Evolutionary conservation across 2,329 filamentous ascomycete species (phyloP).

Genomic region (Biscogniauxia sp.): DNA sequence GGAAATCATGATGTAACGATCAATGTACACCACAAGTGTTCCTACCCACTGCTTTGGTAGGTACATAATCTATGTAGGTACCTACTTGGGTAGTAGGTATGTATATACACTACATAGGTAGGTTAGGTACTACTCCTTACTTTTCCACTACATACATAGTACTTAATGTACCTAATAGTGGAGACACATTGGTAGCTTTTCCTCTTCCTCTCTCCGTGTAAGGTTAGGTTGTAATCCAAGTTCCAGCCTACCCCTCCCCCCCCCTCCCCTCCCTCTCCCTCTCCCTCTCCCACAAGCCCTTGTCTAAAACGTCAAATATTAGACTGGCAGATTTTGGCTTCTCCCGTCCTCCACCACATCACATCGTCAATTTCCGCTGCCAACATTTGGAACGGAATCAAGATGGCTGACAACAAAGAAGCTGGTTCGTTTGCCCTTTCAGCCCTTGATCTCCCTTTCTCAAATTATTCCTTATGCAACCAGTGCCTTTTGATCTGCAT

Average conservation of each 20-base stretch:
- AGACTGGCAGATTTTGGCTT: background rate
- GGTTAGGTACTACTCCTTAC: no score
- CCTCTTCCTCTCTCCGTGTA: no score
- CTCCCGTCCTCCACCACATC: background rate
- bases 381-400: background rate
- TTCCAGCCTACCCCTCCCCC: background rate
- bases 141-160: no score
- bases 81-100: no score
- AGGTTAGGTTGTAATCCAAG: background rate
- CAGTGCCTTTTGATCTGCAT: slow-evolving; percentile 2
- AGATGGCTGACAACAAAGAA: slow-evolving; percentile 26
- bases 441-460: background rate
- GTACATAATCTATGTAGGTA: no score
- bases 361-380: background rate
- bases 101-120: no score
- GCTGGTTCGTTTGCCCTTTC: slow-evolving; percentile 21
- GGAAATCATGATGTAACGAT: no score
- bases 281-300: background rate
- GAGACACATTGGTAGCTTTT: no score
- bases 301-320: background rate
- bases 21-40: no score
- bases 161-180: background rate
- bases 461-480: slow-evolving; percentile 1
- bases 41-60: no score
- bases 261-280: no score